Percentiles rank a stretch among this genome's conserved stretches.
Evolutionary conservation across 208 protist species (phyloP).

Genomic region (Herpetomonas samuelpessoai): DNA sequence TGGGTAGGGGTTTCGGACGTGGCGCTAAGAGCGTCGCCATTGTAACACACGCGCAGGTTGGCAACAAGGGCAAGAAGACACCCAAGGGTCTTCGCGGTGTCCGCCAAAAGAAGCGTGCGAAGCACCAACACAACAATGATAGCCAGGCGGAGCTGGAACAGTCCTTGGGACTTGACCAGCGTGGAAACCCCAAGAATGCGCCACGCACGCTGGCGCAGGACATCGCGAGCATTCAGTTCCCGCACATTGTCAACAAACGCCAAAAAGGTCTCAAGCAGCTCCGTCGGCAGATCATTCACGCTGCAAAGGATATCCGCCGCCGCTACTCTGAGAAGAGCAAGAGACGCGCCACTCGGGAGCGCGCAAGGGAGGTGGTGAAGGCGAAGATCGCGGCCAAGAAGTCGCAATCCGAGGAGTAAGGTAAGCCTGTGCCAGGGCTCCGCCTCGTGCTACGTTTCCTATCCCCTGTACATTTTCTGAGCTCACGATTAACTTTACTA

Average conservation of each 20-base stretch:
- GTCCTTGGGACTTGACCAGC: slow-evolving; percentile 48
- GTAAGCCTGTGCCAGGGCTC: too few relatives aligned
- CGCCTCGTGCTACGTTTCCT: too few relatives aligned
- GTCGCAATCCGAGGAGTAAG: background rate
- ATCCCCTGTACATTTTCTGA: too few relatives aligned
- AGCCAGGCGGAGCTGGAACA: slow-evolving; percentile 59
- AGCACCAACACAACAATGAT: slow-evolving; percentile 39
- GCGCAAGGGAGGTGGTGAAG: background rate
- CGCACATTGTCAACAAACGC: slow-evolving; percentile 70
- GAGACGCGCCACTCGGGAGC: background rate
- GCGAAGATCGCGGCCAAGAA: slow-evolving; percentile 17
- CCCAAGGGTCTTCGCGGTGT: slow-evolving; percentile 69
- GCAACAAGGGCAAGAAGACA: slow-evolving; percentile 65
- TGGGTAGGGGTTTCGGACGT: slow-evolving; percentile 85
- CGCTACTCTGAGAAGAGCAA: slow-evolving; percentile 44
- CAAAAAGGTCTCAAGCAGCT: slow-evolving; percentile 72
- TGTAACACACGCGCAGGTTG: slow-evolving; percentile 75
- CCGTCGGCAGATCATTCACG: slow-evolving; percentile 69
- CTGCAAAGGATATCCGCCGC: slow-evolving; percentile 64
- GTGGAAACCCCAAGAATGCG: slow-evolving; percentile 19
- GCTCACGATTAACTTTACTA: too few relatives aligned
- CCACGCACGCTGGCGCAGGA: slow-evolving; percentile 69
- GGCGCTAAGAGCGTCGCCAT: slow-evolving; percentile 82
- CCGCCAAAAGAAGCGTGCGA: slow-evolving; percentile 64
- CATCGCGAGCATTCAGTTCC: slow-evolving; percentile 74